Conservation (phyloP, 805 yeast species). For the Starmerella khaoyaiensis region DNA sequence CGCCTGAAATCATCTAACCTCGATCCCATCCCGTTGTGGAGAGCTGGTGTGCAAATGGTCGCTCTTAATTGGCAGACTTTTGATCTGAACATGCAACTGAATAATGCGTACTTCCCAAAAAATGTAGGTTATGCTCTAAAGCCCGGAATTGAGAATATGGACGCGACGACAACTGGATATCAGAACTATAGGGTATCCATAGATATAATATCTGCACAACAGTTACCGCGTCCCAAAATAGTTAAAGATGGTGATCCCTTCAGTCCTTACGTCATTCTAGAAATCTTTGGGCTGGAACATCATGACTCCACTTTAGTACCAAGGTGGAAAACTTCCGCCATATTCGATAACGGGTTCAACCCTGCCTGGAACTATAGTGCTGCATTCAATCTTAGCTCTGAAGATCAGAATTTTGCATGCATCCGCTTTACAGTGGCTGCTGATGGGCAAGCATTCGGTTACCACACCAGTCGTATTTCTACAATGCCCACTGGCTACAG, state of each 20-base stretch:
- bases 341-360: slow-evolving; percentile 67
- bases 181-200: slow-evolving; percentile 25
- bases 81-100: slow-evolving; percentile 79
- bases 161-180: background rate
- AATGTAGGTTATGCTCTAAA: slow-evolving; percentile 62
- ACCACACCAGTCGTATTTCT: slow-evolving; percentile 45
- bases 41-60: slow-evolving; percentile 79
- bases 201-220: slow-evolving; percentile 65
- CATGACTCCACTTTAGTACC: slow-evolving; percentile 7
- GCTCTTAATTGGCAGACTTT: slow-evolving; percentile 95
- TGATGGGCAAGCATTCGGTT: slow-evolving; percentile 38
- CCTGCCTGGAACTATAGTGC: slow-evolving; percentile 65
- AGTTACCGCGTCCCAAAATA: slow-evolving; percentile 58
- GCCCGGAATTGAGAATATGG: slow-evolving; percentile 35
- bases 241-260: slow-evolving; percentile 34
- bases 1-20: slow-evolving; percentile 71
- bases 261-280: slow-evolving; percentile 53
- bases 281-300: slow-evolving; percentile 36
- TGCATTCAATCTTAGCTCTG: slow-evolving; percentile 31
- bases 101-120: slow-evolving; percentile 57
- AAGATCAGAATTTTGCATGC: slow-evolving; percentile 27
- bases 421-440: slow-evolving; percentile 28
- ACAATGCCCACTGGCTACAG: slow-evolving; percentile 67
- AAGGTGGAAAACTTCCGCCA: slow-evolving; percentile 27
- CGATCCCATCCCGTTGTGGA: slow-evolving; percentile 70